Evolutionary conservation across 805 yeast genomes (phyloP), one percentile per base, ranked within the genome.

Genomic region (Yarrowia yakushimensis): DNA sequence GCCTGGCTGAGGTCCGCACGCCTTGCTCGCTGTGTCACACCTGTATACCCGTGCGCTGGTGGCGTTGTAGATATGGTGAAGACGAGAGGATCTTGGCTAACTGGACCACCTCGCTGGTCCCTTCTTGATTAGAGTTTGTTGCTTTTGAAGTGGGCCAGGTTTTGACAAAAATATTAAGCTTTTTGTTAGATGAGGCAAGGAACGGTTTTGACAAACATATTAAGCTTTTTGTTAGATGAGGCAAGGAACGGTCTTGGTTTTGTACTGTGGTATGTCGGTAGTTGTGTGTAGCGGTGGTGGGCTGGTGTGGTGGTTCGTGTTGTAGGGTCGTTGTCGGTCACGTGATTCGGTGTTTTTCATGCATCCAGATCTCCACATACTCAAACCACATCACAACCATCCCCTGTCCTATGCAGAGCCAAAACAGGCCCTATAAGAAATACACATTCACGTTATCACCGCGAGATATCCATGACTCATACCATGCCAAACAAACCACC

Each of bases 121-220:
- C 8, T 9, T 9, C 28, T 27, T 15, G 17, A 11, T 15, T 48
- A 48, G 55, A 28, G 55, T 48, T 48, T 11, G 55, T 48, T 48
- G 55, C 55, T 31, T 28, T 48, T 31, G 55, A 48, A 48, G 55
- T 46, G 45, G n/a, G 48, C 30, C 23, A 13, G 43, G 23, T 13
- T 11, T 4, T n/a, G 15, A 13, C 12, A 31, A 22, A 20, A 5
- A 39, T 8, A 22, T 17, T 17, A 37, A 37, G 15, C 43, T 25
- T 39, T 25, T 20, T 13, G 42, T 20, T 15, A 33, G n/a, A 18
- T 22, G 20, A n/a, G n/a, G n/a, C n/a, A n/a, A n/a, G n/a, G n/a
- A n/a, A n/a, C n/a, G 43, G 23, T 13, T 11, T 4, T n/a, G 15
- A 13, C 12, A 31, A 22, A 20, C 3, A 39, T 8, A 22, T 17